Evolutionary conservation across 164 flowering plant genomes (phyloP).

Genomic region (Macadamia integrifolia): DNA sequence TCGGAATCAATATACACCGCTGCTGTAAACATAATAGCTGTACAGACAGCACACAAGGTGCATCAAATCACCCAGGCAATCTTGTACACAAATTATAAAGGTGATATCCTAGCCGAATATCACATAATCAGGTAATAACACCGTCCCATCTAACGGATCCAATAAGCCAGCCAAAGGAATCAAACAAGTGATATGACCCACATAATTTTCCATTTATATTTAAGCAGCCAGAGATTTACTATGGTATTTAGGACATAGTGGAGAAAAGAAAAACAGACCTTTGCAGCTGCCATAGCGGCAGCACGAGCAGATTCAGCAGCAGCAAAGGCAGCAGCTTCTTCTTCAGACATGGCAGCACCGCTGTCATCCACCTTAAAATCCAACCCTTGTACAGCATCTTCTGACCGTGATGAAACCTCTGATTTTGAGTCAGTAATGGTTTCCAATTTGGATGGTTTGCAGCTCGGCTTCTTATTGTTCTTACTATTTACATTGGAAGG

Average conservation of each 20-base stretch:
- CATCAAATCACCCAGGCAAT: neutral
- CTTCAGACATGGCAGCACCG: conserved; percentile 54
- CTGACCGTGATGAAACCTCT: conserved; percentile 38
- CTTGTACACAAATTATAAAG: neutral
- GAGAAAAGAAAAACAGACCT: conserved; percentile 50
- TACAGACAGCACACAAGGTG: neutral
- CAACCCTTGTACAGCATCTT: conserved; percentile 25
- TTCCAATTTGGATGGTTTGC: conserved; percentile 39
- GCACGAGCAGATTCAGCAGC: conserved; percentile 93
- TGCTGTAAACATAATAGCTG: neutral
- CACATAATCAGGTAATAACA: neutral
- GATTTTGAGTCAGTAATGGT: conserved; percentile 30
- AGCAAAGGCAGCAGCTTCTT: conserved; percentile 85
- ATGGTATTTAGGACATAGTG: neutral
- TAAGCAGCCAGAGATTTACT: neutral
- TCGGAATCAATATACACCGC: neutral
- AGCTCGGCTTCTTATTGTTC: conserved; percentile 39
- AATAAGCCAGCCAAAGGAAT: neutral
- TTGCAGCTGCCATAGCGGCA: conserved; percentile 87
- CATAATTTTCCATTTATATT: neutral
- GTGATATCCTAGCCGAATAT: too few relatives aligned
- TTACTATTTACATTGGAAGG: conserved; percentile 32
- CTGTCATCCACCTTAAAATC: conserved; percentile 39
- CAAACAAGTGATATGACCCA: neutral
- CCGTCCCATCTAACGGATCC: neutral